Base-by-base conservation (phyloP, 73 alveolate species). In the Paramecium biaurelia region DNA sequence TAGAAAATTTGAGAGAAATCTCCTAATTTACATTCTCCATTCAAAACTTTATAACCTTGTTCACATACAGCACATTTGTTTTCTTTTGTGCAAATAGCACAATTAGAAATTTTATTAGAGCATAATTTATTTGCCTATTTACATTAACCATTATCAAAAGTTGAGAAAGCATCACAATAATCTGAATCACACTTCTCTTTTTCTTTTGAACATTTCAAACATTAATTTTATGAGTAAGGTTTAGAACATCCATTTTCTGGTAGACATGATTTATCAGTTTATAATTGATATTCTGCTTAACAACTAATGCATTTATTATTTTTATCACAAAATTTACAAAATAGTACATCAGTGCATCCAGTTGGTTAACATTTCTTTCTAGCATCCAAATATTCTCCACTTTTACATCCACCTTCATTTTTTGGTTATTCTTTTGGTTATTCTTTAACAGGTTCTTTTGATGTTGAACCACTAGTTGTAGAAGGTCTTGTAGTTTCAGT, bases 221-320 rank as follows among this genome's bases (percentile, higher is more conserved):
- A 79, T 24, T 79, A 1, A 42, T 79, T 79, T 24, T 24, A 5
- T 0, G 90, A 79, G 7, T 43, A 79, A 12, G 72, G 76, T 43
- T 79, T 43, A 79, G 42, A 26, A n/a, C 90, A 79, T 79, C 70
- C 70, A 79, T 79, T 79, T 45, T 18, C 45, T 30, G 90, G 76
- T 4, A 8, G 32, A 79, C 90, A 79, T 3, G 72, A 12, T 72
- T 72, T 72, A 72, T 72, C 58, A 10, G 28, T 10, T 20, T 30
- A 23, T 24, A 79, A 23, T 18, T 41, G 34, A 79, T 43, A 79
- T 42, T 79, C 70, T 30, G 70, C 8, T 20, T 9, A 21, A 20
- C 90, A 79, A 79, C 70, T 47, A n/a, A 45, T 38, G 18, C 90
- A 79, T n/a, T 79, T 79, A 47, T 79, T 79, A 14, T 79, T 24